Evolutionary conservation across 2,329 filamentous ascomycete genomes (phyloP).

Genomic region (Aspergillus intermedius): DNA sequence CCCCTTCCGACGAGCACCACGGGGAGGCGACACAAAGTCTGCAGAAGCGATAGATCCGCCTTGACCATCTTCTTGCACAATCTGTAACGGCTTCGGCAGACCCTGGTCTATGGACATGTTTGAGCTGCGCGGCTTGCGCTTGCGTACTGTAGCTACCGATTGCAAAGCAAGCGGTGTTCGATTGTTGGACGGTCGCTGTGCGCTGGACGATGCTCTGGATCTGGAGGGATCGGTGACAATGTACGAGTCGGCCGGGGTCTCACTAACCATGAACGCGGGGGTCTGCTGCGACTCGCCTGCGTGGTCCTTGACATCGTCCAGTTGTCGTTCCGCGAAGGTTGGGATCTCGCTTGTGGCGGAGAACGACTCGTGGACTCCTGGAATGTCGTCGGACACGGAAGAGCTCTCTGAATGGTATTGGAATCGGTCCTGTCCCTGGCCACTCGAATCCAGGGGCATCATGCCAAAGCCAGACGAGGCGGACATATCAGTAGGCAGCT

Average conservation of each 20-base stretch:
- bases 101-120: slow-evolving; percentile 23
- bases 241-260: slow-evolving; percentile 22
- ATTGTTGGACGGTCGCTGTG: slow-evolving; percentile 27
- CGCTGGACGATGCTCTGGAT: slow-evolving; percentile 30
- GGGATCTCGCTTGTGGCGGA: slow-evolving; percentile 24
- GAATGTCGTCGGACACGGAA: slow-evolving; percentile 30
- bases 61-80: slow-evolving; percentile 39
- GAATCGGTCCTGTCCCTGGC: slow-evolving; percentile 20
- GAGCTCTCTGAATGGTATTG: slow-evolving; percentile 32
- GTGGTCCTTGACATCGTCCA: slow-evolving; percentile 17
- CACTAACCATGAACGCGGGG: slow-evolving; percentile 32
- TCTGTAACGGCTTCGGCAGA: slow-evolving; percentile 31
- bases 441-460: slow-evolving; percentile 11
- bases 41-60: slow-evolving; percentile 37
- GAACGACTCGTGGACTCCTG: slow-evolving; percentile 29
- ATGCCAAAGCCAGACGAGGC: slow-evolving; percentile 18
- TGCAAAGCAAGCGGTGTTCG: slow-evolving; percentile 33
- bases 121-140: slow-evolving; percentile 27
- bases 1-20: slow-evolving; percentile 38
- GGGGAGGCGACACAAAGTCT: slow-evolving; percentile 36
- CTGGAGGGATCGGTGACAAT: background rate
- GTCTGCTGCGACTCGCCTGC: slow-evolving; percentile 21
- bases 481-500: slow-evolving; percentile 24
- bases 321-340: slow-evolving; percentile 22
- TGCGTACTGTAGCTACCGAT: slow-evolving; percentile 33